Evolutionary conservation across 1,284 basidiomycete species (phyloP), one percentile per base, ranked within the genome.

Genomic region (Cryptococcus sp.): DNA sequence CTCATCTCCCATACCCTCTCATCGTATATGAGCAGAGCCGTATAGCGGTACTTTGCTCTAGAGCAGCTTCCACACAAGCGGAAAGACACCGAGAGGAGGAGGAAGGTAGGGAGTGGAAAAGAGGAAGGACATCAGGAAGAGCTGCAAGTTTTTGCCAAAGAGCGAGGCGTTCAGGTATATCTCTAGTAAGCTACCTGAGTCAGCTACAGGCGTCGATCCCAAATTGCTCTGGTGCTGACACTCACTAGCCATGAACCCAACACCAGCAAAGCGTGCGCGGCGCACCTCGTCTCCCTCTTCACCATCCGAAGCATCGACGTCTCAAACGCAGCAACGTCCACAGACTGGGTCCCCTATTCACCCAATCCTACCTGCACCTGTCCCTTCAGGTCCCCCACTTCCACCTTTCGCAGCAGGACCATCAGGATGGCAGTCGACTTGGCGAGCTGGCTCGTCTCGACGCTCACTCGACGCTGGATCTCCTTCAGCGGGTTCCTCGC

Each of bases 391-490:
- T 38, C 55, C 57, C 8, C 29, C 59, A 13, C 57, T 54, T 16
- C 57, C 58, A 15, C 58, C 58, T 1, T 63, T 55, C 17, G 59
- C 56, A 20, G 40, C 62, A 16, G 59, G 61, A 46, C 52, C 58
- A 20, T 55, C 54, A 29, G 55, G 53, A 22, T 57, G 59, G 57
- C 54, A 51, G 20, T 50, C 59, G 15, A 46, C 46, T 29, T 61
- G 59, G 61, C 39, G 41, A 57, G 41, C 56, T 38, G 51, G 57
- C 20, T 39, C 47, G 13, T 54, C 54, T 19, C 47, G 63, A 45
- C 49, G 55, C 23, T 64, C 66, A 15, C 59, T 63, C 40, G 69
- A 66, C 51, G 59, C 61, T 20, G 57, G 57, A 13, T 63, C 67
- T 5, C 56, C 60, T 22, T 56, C 58, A 38, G 34, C 58, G 5